Evolutionary conservation across 352 stramenopile species (phyloP).

Genomic region (Blastocystis sp.): DNA sequence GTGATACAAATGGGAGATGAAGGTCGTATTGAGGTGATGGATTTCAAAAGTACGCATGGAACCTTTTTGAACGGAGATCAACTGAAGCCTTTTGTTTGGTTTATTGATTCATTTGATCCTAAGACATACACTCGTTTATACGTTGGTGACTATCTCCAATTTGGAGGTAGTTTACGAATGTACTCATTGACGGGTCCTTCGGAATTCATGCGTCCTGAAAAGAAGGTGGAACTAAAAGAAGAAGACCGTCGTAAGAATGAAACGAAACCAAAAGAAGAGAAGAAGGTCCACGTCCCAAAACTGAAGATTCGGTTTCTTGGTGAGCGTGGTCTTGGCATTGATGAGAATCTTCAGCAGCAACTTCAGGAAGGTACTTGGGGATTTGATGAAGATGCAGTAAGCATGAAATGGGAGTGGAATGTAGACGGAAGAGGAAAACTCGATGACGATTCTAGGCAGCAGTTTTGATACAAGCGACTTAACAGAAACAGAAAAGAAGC

Average conservation of each 20-base stretch:
- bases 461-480: slow-evolving; percentile 33
- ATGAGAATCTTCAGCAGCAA: background rate
- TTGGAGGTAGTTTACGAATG: slow-evolving; percentile 53
- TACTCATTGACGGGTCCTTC: slow-evolving; percentile 35
- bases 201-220: slow-evolving; percentile 39
- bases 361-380: slow-evolving; percentile 27
- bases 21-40: slow-evolving; percentile 39
- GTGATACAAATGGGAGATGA: slow-evolving; percentile 58
- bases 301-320: slow-evolving; percentile 38
- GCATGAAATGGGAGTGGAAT: background rate
- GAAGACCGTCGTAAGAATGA: background rate
- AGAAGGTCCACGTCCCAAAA: slow-evolving; percentile 6
- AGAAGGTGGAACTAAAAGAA: slow-evolving; percentile 27
- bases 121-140: slow-evolving; percentile 45
- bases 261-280: background rate
- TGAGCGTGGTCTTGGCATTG: background rate
- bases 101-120: background rate
- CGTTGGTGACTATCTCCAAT: slow-evolving; percentile 54
- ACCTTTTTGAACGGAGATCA: slow-evolving; percentile 60
- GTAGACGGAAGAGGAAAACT: slow-evolving; percentile 44
- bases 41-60: slow-evolving; percentile 54
- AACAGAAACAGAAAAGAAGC: slow-evolving; percentile 37
- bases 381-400: slow-evolving; percentile 60
- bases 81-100: slow-evolving; percentile 20
- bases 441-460: background rate